phyloP scores from a whole-genome alignment of 73 alveolate species.

The Paramecium pentaurelia region DNA sequence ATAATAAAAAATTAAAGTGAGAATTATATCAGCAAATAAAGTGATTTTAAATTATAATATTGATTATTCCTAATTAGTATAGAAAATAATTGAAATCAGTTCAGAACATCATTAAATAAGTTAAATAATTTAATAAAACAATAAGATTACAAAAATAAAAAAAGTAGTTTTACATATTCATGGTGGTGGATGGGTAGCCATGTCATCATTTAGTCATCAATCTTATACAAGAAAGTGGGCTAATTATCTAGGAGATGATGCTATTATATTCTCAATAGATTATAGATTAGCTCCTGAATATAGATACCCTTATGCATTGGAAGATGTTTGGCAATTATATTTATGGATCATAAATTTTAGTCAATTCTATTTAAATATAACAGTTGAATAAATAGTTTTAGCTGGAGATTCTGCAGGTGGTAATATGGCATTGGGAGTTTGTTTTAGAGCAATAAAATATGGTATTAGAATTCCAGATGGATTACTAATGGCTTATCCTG shows the following conservation, averaged over 20 bases:
- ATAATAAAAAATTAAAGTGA: neutral
- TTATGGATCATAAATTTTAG: slow-evolving; percentile 77
- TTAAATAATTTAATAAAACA: neutral
- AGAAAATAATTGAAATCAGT: neutral
- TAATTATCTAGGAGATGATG: slow-evolving; percentile 29
- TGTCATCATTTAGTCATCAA: slow-evolving; percentile 90
- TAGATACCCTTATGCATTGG: slow-evolving; percentile 83
- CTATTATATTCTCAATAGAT: slow-evolving; percentile 74
- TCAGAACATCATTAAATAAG: neutral
- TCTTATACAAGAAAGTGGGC: slow-evolving; percentile 79
- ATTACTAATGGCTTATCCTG: slow-evolving; percentile 82
- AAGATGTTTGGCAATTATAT: slow-evolving; percentile 91
- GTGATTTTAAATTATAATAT: neutral
- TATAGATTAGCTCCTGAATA: slow-evolving; percentile 88
- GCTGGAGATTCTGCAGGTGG: slow-evolving; percentile 99
- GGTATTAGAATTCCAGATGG: slow-evolving; percentile 87
- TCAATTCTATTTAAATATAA: slow-evolving; percentile 67
- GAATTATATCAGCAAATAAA: neutral
- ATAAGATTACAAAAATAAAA: neutral
- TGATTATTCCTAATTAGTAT: neutral
- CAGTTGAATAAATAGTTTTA: neutral
- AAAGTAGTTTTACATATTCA: slow-evolving; percentile 78
- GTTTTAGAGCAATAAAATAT: slow-evolving; percentile 70
- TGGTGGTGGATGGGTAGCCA: slow-evolving; percentile 96
- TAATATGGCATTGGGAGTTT: slow-evolving; percentile 83